Conservation (phyloP, 2,329 filamentous ascomycete genomes). For the Cytospora leucostoma region DNA sequence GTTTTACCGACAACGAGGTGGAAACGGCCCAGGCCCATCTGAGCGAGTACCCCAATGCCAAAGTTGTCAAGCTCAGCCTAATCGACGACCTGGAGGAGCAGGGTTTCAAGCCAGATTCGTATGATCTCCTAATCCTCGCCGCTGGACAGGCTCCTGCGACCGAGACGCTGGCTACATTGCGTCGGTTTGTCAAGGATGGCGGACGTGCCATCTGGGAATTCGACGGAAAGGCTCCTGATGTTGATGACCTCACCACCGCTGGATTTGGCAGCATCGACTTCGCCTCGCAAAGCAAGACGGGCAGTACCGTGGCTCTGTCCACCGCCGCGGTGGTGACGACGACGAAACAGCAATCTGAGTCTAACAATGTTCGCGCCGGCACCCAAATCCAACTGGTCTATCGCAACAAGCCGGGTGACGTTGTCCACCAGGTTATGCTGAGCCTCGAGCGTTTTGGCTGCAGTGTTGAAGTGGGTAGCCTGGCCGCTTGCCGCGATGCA, state of each 20-base stretch:
- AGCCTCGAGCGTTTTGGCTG: background rate
- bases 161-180: too few relatives aligned
- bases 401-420: conserved; percentile 18
- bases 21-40: conserved; percentile 25
- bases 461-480: background rate
- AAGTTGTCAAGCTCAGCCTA: conserved; percentile 25
- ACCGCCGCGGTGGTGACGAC: background rate
- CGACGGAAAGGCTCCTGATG: too few relatives aligned
- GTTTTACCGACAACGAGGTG: conserved; percentile 13
- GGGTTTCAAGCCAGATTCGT: background rate
- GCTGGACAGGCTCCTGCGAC: too few relatives aligned
- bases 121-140: background rate
- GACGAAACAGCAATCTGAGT: background rate
- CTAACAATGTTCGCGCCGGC: background rate
- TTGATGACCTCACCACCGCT: too few relatives aligned
- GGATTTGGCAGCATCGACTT: too few relatives aligned
- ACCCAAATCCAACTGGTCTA: background rate
- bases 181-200: too few relatives aligned
- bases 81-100: background rate
- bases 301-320: background rate
- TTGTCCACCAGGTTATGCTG: conserved; percentile 19
- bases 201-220: too few relatives aligned
- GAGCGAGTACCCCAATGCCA: conserved; percentile 28
- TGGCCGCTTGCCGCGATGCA: conserved; percentile 1
- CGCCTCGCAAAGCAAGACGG: too few relatives aligned